Conservation (phyloP, 768 basidiomycete species). For the Tulasnella calospora region DNA sequence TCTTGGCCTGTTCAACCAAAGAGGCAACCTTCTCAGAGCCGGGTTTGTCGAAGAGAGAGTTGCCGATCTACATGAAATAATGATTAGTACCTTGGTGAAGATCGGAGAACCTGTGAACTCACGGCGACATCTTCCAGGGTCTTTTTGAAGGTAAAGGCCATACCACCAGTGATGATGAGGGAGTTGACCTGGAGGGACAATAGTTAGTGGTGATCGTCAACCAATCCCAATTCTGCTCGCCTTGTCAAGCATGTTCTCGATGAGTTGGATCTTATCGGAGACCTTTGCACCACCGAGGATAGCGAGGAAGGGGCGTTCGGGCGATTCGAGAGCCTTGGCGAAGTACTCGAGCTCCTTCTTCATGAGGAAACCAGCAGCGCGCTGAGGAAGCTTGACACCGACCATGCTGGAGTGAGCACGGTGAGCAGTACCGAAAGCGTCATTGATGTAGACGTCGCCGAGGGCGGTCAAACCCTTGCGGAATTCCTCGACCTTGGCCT, state of each 20-base stretch:
- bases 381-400: constrained; percentile 84
- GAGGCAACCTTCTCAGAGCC: constrained; percentile 80
- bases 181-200: constrained; percentile 66
- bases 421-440: constrained; percentile 98
- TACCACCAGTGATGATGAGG: constrained; percentile 94
- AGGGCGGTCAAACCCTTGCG: constrained; percentile 81
- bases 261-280: constrained; percentile 97
- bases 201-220: constrained; percentile 9
- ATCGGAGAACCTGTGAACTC: constrained; percentile 30
- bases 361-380: constrained; percentile 93
- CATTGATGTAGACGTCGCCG: constrained; percentile 96
- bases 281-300: constrained; percentile 99
- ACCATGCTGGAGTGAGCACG: constrained; percentile 99
- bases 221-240: constrained; percentile 33
- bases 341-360: constrained; percentile 99
- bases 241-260: constrained; percentile 99
- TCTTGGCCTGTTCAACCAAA: constrained; percentile 87
- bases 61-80: constrained; percentile 65
- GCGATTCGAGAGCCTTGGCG: constrained; percentile 92
- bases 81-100: constrained; percentile 14
- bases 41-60: constrained; percentile 86
- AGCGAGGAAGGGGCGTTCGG: constrained; percentile 93
- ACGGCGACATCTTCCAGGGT: constrained; percentile 73
- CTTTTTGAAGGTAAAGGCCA: constrained; percentile 99
- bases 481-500: constrained; percentile 74